phyloP scores from a whole-genome alignment of 495 filamentous ascomycete genomes.

The Penicillium pulvis region DNA sequence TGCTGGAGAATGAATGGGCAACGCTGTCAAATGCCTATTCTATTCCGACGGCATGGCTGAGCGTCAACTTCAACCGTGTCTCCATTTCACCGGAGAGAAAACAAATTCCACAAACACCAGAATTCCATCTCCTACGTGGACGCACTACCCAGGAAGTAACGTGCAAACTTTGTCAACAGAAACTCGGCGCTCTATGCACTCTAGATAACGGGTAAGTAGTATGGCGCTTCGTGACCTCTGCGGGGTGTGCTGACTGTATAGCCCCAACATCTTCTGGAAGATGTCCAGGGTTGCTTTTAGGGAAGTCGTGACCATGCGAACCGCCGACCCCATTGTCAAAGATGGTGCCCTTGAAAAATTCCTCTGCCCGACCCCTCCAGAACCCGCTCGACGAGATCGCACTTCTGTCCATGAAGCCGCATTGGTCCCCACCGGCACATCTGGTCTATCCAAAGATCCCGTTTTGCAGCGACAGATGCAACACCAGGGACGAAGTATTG shows the following conservation, averaged over 20 bases:
- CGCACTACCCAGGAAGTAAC: constrained; percentile 45
- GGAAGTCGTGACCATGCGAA: constrained; percentile 50
- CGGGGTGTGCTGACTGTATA: constrained; percentile 21
- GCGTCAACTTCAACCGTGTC: constrained; percentile 47
- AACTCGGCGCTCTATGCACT: constrained; percentile 40
- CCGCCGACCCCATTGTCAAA: constrained; percentile 43
- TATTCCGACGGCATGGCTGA: constrained; percentile 46
- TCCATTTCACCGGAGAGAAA: constrained; percentile 44
- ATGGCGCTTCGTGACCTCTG: not conserved
- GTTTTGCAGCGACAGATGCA: constrained; percentile 43
- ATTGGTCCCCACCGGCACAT: constrained; percentile 30
- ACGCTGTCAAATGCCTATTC: constrained; percentile 47
- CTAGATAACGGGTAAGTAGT: constrained; percentile 45
- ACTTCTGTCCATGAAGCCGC: constrained; percentile 27
- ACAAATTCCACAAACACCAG: constrained; percentile 44
- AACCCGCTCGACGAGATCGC: constrained; percentile 25
- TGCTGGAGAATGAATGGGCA: constrained; percentile 52
- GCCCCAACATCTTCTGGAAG: constrained; percentile 49
- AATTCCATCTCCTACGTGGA: constrained; percentile 42
- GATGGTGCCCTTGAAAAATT: constrained; percentile 38
- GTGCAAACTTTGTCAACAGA: constrained; percentile 51
- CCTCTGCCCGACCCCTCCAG: constrained; percentile 27
- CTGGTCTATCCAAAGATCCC: constrained; percentile 14
- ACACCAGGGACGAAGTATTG: constrained; percentile 45
- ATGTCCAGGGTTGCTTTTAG: constrained; percentile 47